Evolutionary conservation across 164 flowering plant species (phyloP), one percentile per base, ranked within the genome.

Genomic region (Chimonanthus salicifolius): DNA sequence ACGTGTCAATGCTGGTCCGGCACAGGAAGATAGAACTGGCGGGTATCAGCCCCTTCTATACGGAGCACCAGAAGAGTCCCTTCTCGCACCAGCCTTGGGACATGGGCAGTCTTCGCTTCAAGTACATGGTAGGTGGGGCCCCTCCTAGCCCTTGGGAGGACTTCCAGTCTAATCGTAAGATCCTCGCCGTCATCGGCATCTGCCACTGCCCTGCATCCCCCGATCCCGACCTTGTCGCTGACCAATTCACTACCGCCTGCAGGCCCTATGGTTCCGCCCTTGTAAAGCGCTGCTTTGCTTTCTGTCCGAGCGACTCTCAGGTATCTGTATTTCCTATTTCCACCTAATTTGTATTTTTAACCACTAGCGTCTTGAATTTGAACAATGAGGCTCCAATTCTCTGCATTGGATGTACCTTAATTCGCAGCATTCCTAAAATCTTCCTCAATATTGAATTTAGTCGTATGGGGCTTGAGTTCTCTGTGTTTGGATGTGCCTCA

Each of bases 41-140:
- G n/a, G 80, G 95, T 43, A 89, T 90, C 79, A 87, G 89, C 68
- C 94, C 98, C 15, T 96, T 96, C 89, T 96, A 96, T 88, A 90
- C 94, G 2, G 98, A 94, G 86, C 95, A 96, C 80, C 99, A 96
- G 87, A 96, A 96, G 78, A 86, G 91, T 33, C 99, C 99, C n/a
- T 96, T 96, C 76, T 71, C 97, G 0, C 71, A 92, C 73, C 99
- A 96, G 82, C 98, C 98, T 0, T 96, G 99, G 99, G 97, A 92
- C 47, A 70, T 86, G 44, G 98, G 98, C 46, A 81, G 84, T 69
- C 87, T 96, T 70, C 85, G 95, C 11, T 92, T 96, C 87, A 85
- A 87, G 82, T 94, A 87, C 85, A 81, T 94, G 77, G 84, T 92
- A 49, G 97, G 98, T 62, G 97, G 98, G 3, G 78, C 90, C 3